These are phyloP conservation scores for Diddensiella caesifluorescens DNA, from an alignment of 805 yeast species.

Conservation along the genomic window DNA sequence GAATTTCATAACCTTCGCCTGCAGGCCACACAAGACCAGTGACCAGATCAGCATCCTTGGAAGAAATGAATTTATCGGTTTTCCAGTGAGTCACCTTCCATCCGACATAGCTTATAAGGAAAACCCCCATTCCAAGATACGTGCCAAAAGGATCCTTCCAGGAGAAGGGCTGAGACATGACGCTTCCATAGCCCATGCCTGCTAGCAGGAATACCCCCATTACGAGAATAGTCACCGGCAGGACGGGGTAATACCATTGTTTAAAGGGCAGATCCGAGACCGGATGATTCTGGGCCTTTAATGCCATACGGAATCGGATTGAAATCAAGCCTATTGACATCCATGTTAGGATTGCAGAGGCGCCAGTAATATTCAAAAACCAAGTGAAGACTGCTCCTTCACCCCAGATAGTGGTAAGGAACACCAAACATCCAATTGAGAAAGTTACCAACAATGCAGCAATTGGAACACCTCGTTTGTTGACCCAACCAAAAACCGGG, in stretches of 20 bases:
- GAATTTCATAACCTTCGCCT: slow-evolving; percentile 24
- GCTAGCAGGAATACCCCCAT: slow-evolving; percentile 58
- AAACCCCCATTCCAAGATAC: slow-evolving; percentile 41
- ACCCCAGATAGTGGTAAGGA: slow-evolving; percentile 59
- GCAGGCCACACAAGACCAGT: slow-evolving; percentile 28
- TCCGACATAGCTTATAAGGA: slow-evolving; percentile 39
- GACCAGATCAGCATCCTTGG: slow-evolving; percentile 19
- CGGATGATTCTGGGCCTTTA: slow-evolving; percentile 49
- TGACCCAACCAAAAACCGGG: slow-evolving; percentile 42
- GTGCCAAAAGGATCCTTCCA: slow-evolving; percentile 42
- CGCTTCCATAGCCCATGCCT: slow-evolving; percentile 32
- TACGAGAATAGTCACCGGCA: slow-evolving; percentile 46
- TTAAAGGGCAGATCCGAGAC: slow-evolving; percentile 47
- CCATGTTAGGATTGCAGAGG: slow-evolving; percentile 63
- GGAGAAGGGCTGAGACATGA: slow-evolving; percentile 25
- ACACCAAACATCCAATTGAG: slow-evolving; percentile 52
- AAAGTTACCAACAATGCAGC: slow-evolving; percentile 49
- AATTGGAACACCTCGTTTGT: slow-evolving; percentile 54
- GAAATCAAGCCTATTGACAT: slow-evolving; percentile 51
- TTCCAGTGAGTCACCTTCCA: slow-evolving; percentile 28
- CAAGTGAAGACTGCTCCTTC: slow-evolving; percentile 55
- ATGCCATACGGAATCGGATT: slow-evolving; percentile 54
- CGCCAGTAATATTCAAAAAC: slow-evolving; percentile 58
- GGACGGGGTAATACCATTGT: slow-evolving; percentile 45
- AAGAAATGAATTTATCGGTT: slow-evolving; percentile 23